Base-by-base conservation (phyloP, 2,329 filamentous ascomycete genomes). In the Colletotrichum echinochloae region DNA sequence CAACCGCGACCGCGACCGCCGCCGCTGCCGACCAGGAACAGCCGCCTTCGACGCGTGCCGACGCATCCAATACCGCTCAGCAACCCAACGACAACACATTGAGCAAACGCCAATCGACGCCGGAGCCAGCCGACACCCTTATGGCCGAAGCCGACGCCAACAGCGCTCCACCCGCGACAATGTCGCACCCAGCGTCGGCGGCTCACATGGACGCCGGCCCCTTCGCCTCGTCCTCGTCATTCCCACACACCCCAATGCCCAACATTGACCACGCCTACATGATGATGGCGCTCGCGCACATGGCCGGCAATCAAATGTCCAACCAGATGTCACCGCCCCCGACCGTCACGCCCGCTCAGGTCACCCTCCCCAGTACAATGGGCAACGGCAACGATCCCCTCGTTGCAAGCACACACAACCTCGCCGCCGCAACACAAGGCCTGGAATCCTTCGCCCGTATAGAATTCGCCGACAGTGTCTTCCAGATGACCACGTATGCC, bases 401-500 rank as follows among this genome's bases (percentile, higher is more conserved):
- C 11, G 76, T 76, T 69, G 79, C 77, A 65, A 77, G 80, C 49
- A 75, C 79, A 46, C 79, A 79, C 9, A 71, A 59, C 18, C 80
- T 81, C 63, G 74, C 77, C 60, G 77, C 74, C n/a, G 73, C 78
- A 9, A 78, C 80, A 26, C 83, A 84, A 74, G 81, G 80, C 57
- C 79, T 89, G 18, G 85, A 89, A 75, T 88, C 87, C 3, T 89
- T 88, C 77, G 87, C 87, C 52, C 83, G 85, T 62, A 83, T 95
- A 71, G 88, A 90, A 75, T 94, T 95, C 77, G 86, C 88, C 74
- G 92, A 95, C 82, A 91, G 92, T 77, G 87, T 90, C 66, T 94
- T 93, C 78, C 92, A 93, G 80, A 92, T 95, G 89, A 93, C 90
- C 61, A 94, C 91, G 1, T 91, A 91, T 75, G 86, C 88, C 62